Evolutionary conservation across 768 basidiomycete species (phyloP), one percentile per base, ranked within the genome.

Genomic region (Mycena filopes): DNA sequence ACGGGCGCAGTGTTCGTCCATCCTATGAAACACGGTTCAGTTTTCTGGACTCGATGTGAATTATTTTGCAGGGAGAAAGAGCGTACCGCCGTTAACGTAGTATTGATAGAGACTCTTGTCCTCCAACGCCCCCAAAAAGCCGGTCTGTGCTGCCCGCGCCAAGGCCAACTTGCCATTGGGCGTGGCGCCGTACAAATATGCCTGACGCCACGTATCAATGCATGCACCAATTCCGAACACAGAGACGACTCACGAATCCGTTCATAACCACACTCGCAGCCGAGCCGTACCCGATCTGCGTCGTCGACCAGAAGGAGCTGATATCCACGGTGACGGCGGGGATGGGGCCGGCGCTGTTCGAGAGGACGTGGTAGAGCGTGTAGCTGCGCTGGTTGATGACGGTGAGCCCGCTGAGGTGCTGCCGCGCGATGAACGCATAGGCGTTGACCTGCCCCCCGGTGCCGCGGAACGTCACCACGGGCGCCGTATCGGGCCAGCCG

Each of bases 21-120:
- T 20, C 50, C 56, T 67, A 25, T n/a, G 6, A 4, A 43, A 8
- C 1, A 3, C 3, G 18, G 25, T 46, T 20, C 11, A 29, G 16
- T 57, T n/a, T n/a, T n/a, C n/a, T n/a, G n/a, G 36, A 33, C 7
- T 23, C n/a, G 38, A 23, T 16, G 50, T 41, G 10, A 25, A 36
- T 28, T n/a, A 13, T 26, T 7, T 18, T 18, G 5, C 20, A 10
- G 7, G 8, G 5, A 21, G 11, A 12, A 15, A 36, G 15, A 4
- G 36, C 60, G 9, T 23, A 63, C 67, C 67, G 31, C 67, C 67
- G 26, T 68, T 65, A 43, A 68, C 67, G 25, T 68, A 68, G 67
- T 68, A 68, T 18, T 65, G 42, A 23, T 68, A 68, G 1, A 64
- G 11, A 26, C 41, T 56, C 33, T 65, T 51, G 15, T 56, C 49